These are phyloP conservation scores for Yamadazyma pseudoaaseri DNA, from an alignment of 1,139 yeast genomes.

Conservation along the genomic window DNA sequence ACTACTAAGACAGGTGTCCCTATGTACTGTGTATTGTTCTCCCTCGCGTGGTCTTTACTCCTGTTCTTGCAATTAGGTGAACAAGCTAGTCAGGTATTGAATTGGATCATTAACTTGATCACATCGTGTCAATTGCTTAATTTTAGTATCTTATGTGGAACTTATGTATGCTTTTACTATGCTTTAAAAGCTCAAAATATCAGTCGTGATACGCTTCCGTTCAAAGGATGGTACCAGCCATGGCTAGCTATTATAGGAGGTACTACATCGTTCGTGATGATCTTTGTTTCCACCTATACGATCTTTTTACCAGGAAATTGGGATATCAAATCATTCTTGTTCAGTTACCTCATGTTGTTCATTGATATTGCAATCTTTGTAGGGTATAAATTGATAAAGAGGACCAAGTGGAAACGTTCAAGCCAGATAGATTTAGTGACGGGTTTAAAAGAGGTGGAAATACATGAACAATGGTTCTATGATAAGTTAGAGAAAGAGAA, in stretches of 20 bases:
- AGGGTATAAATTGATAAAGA: slow-evolving; percentile 54
- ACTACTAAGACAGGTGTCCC: slow-evolving; percentile 41
- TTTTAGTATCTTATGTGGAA: slow-evolving; percentile 63
- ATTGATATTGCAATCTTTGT: slow-evolving; percentile 57
- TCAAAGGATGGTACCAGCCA: slow-evolving; percentile 46
- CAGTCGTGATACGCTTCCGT: slow-evolving; percentile 50
- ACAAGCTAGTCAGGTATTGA: slow-evolving; percentile 54
- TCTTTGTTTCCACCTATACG: slow-evolving; percentile 63
- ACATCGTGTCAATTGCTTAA: slow-evolving; percentile 60
- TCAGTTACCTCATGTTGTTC: slow-evolving; percentile 67
- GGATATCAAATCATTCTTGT: slow-evolving; percentile 59
- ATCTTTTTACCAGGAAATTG: slow-evolving; percentile 67
- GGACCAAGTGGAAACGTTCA: slow-evolving; percentile 51
- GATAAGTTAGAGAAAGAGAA: slow-evolving; percentile 16
- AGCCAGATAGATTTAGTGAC: slow-evolving; percentile 43
- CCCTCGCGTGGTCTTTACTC: slow-evolving; percentile 42
- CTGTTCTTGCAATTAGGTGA: slow-evolving; percentile 39
- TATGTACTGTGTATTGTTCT: slow-evolving; percentile 28
- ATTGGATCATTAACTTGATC: slow-evolving; percentile 69
- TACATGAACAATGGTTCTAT: slow-evolving; percentile 43
- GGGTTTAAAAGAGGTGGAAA: slow-evolving; percentile 40
- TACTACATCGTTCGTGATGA: slow-evolving; percentile 44
- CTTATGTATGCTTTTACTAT: slow-evolving; percentile 58
- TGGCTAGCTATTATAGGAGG: slow-evolving; percentile 37
- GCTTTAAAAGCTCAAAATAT: slow-evolving; percentile 66